Conservation (phyloP, 164 flowering plant genomes). For the Berberis vulgaris region DNA sequence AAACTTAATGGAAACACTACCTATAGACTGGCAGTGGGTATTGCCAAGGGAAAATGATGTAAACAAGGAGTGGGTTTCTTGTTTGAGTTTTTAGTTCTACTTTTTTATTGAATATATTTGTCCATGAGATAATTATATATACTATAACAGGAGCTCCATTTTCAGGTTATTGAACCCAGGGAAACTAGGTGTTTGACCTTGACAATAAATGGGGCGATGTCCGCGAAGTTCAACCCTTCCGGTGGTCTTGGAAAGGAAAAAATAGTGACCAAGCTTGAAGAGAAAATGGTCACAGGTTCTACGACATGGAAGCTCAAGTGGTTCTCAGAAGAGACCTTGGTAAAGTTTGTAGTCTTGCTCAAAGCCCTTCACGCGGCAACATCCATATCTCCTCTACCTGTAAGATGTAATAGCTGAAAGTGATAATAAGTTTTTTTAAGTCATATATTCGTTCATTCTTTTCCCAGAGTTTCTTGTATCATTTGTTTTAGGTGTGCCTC, state of each 20-base stretch:
- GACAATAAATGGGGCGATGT: slow-evolving; percentile 18
- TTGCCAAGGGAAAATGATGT: too few species aligned
- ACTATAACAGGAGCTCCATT: background rate
- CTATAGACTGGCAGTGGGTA: too few species aligned
- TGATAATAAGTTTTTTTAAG: too few species aligned
- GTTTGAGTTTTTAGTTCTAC: too few species aligned
- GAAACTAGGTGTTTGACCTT: slow-evolving; percentile 39
- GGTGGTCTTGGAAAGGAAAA: slow-evolving; percentile 3
- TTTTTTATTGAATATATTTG: too few species aligned
- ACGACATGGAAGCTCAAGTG: slow-evolving; percentile 54
- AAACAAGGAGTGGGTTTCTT: too few species aligned
- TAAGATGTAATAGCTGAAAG: slow-evolving; percentile 14
- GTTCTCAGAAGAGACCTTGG: slow-evolving; percentile 48
- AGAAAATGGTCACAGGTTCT: slow-evolving; percentile 12
- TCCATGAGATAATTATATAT: too few species aligned
- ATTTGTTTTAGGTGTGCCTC: too few species aligned
- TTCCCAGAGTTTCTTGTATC: too few species aligned
- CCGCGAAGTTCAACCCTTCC: slow-evolving; percentile 4
- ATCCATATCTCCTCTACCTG: slow-evolving; percentile 25
- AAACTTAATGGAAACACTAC: too few species aligned
- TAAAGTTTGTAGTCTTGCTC: slow-evolving; percentile 48
- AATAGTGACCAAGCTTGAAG: background rate
- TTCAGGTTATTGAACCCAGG: slow-evolving; percentile 48
- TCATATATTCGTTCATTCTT: too few species aligned
- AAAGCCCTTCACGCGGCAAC: slow-evolving; percentile 49